Base-by-base conservation (phyloP, 1,139 yeast species). In the Suhomyces maxii region DNA sequence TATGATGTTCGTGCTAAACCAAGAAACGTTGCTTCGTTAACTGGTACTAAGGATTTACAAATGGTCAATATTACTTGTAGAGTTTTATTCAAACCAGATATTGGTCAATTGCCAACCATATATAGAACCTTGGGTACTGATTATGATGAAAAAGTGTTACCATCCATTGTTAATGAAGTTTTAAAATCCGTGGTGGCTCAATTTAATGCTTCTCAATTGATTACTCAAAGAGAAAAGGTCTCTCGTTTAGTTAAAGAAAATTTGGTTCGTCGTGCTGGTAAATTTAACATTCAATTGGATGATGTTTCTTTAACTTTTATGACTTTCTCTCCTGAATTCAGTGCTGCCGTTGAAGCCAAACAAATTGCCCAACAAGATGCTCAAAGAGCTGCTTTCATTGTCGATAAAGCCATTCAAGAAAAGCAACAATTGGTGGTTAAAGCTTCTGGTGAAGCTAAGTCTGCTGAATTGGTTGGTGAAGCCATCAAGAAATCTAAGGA, bases 281-380 rank as follows among this genome's bases (percentile, higher is more conserved):
- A 86, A 63, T 93, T 93, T 76, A 88, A 89, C 70, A 83, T 93
- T 55, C 68, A 82, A 54, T 78, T 93, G 59, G 99, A 93, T 67
- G 99, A 93, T 69, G 99, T 95, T 41, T 93, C 99, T 7, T 80
- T 91, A 63, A 93, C 98, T 2, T 88, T 75, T 61, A 95, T 93
- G 97, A 89, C 97, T 1, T 93, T 93, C 68, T 88, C 96, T 3
- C 99, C 99, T 26, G 99, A 93, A 69, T 93, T 93, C 69, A 91
- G 98, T 45, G 84, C 86, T 40, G 99, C 99, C 2, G 99, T 93
- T 44, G 99, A 93, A 73, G 96, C 97, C 49, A 93, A 93, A 72
- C 99, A 93, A 73, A 93, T 93, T 68, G 99, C 99, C 33, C 99
- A 95, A 71, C 99, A 93, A 74, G 99, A 93, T 67, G 98, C 99